Evolutionary conservation across 2,329 filamentous ascomycete genomes (phyloP).

Genomic region (Zalaria obscura): DNA sequence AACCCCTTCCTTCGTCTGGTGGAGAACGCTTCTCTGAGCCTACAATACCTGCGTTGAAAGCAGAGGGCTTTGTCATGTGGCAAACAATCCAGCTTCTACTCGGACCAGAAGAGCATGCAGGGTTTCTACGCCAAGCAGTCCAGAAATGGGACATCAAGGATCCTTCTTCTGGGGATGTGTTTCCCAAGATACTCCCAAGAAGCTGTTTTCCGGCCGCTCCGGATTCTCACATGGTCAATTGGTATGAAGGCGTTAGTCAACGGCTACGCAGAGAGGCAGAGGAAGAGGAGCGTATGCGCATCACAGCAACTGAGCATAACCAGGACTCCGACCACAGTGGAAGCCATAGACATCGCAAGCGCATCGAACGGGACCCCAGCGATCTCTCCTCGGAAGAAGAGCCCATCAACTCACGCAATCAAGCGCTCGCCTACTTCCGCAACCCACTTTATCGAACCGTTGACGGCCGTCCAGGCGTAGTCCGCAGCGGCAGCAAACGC

Average conservation of each 20-base stretch:
- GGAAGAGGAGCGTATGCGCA: conserved; percentile 20
- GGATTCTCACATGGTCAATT: conserved; percentile 68
- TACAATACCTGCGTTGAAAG: conserved; percentile 67
- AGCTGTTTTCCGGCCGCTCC: conserved; percentile 56
- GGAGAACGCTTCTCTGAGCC: conserved; percentile 57
- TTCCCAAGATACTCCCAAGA: conserved; percentile 50
- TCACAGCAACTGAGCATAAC: conserved; percentile 7
- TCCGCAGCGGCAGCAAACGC: conserved; percentile 22
- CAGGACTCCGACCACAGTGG: conserved; percentile 7
- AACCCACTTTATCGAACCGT: conserved; percentile 34
- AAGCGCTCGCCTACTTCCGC: conserved; percentile 32
- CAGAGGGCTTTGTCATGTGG: conserved; percentile 81
- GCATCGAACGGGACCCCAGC: conserved; percentile 8
- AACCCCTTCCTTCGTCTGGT: conserved; percentile 40
- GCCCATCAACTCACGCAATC: conserved; percentile 27
- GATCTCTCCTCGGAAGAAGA: conserved; percentile 18
- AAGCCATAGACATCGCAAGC: conserved; percentile 5
- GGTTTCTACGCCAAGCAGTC: conserved; percentile 69
- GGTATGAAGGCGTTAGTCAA: conserved; percentile 68
- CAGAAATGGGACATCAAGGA: conserved; percentile 62
- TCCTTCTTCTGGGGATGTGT: conserved; percentile 44
- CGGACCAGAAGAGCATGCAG: conserved; percentile 75
- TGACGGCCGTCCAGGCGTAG: conserved; percentile 27
- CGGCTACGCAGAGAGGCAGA: conserved; percentile 51
- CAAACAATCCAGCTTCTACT: conserved; percentile 82